These are phyloP conservation scores for Gryganskiella cystojenkinii DNA, from an alignment of 192 early-diverging fungal species.

Conservation along the genomic window DNA sequence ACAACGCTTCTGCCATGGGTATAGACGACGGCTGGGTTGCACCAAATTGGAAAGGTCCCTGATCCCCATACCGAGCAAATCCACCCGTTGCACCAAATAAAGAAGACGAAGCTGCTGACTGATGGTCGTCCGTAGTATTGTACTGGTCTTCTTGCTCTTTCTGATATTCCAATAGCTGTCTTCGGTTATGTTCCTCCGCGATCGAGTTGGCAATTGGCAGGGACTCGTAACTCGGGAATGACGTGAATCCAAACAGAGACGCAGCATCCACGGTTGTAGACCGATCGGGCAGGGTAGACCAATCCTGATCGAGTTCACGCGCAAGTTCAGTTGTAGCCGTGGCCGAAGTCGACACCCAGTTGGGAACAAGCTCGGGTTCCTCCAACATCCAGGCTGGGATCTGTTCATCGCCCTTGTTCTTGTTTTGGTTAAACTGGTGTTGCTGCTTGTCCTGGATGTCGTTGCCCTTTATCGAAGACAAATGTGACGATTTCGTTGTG, in stretches of 20 bases:
- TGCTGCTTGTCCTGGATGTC: not conserved
- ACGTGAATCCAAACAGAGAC: slow-evolving; percentile 41
- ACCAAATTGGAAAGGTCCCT: too few species aligned
- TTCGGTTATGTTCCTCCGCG: slow-evolving; percentile 22
- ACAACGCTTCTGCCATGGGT: too few species aligned
- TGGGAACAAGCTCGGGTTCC: slow-evolving; percentile 16
- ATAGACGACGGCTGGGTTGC: too few species aligned
- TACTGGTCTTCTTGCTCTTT: not conserved
- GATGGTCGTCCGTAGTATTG: too few species aligned
- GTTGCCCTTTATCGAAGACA: too few species aligned
- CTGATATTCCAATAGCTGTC: not conserved
- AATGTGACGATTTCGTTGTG: too few species aligned
- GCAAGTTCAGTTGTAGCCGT: not conserved
- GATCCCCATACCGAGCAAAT: slow-evolving; percentile 37
- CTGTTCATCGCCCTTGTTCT: slow-evolving; percentile 4
- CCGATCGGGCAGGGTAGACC: slow-evolving; percentile 3
- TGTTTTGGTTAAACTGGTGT: not conserved
- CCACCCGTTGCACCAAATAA: slow-evolving; percentile 19
- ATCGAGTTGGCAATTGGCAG: slow-evolving; percentile 25
- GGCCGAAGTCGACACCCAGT: not conserved
- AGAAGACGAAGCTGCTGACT: too few species aligned
- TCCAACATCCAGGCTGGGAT: slow-evolving; percentile 39
- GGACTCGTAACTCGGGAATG: slow-evolving; percentile 33
- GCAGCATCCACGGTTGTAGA: slow-evolving; percentile 31
- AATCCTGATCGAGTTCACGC: slow-evolving; percentile 7